These are phyloP conservation scores for Suillus occidentalis DNA, from an alignment of 768 basidiomycete genomes.

Conservation along the genomic window DNA sequence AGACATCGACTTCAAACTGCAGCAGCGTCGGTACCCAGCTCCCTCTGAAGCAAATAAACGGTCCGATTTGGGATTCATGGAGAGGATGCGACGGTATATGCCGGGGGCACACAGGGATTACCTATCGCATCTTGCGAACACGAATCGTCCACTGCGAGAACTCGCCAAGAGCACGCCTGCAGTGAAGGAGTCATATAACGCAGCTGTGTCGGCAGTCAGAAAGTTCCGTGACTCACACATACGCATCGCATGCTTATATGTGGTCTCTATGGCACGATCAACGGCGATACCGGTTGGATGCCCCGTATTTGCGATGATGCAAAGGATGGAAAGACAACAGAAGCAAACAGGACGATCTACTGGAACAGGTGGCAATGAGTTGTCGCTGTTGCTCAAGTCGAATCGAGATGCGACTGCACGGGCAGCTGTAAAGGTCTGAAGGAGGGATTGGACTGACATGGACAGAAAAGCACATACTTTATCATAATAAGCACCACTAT, in stretches of 20 bases:
- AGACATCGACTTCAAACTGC: constrained; percentile 85
- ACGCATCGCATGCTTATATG: constrained; percentile 82
- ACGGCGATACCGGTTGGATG: constrained; percentile 47
- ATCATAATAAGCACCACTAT: constrained; percentile 15
- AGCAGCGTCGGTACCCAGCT: constrained; percentile 63
- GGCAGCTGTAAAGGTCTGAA: constrained; percentile 49
- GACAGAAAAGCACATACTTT: background rate
- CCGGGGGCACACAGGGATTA: constrained; percentile 88
- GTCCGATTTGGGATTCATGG: constrained; percentile 82
- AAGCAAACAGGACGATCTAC: constrained; percentile 53
- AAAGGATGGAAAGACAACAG: constrained; percentile 42
- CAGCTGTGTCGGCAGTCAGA: constrained; percentile 76
- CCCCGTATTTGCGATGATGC: constrained; percentile 57
- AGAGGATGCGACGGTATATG: constrained; percentile 94
- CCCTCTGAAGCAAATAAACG: constrained; percentile 65
- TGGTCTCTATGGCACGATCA: constrained; percentile 80
- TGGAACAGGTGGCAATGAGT: constrained; percentile 89
- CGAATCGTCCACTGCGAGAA: constrained; percentile 62
- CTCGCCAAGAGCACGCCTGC: constrained; percentile 56
- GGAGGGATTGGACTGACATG: background rate
- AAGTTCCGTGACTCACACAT: constrained; percentile 86
- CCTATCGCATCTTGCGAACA: constrained; percentile 61
- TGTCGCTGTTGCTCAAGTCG: constrained; percentile 81
- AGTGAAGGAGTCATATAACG: constrained; percentile 76
- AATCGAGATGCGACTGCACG: constrained; percentile 85